Evolutionary conservation across 345 rosid genomes (phyloP).

Genomic region (Angophora floribunda): DNA sequence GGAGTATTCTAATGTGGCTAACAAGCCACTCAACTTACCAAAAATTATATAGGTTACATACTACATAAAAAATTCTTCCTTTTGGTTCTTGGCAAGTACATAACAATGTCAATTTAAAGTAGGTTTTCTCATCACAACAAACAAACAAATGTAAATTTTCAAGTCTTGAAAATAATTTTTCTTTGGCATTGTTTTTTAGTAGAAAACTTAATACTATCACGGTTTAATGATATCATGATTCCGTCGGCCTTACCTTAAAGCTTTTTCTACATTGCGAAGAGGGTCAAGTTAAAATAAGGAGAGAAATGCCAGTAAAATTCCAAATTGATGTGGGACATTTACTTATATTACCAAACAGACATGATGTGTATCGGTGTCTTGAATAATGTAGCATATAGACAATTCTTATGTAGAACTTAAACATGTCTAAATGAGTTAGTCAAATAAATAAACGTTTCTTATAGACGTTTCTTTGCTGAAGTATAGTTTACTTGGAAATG

Average conservation of each 20-base stretch:
- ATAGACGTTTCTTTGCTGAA: neutral
- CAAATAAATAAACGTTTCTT: neutral
- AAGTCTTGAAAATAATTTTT: too few species aligned
- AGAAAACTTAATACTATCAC: too few species aligned
- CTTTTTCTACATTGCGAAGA: neutral
- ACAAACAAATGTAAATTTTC: neutral
- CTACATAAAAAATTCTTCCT: neutral
- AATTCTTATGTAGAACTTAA: neutral
- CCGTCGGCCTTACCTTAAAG: neutral
- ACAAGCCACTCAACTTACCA: neutral
- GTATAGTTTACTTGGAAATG: neutral
- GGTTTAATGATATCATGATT: neutral
- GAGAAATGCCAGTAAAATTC: neutral
- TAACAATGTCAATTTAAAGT: neutral
- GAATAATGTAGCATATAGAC: neutral
- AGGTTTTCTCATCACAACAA: neutral
- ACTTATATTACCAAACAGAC: neutral
- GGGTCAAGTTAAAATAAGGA: neutral
- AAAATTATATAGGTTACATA: neutral
- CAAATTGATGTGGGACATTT: neutral
- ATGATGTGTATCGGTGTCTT: neutral
- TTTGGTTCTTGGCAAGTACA: neutral
- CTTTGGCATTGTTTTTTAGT: neutral
- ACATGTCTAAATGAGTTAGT: neutral
- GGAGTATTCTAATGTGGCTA: neutral